Evolutionary conservation across 805 yeast genomes (phyloP).

Genomic region (Yarrowia osloensis): DNA sequence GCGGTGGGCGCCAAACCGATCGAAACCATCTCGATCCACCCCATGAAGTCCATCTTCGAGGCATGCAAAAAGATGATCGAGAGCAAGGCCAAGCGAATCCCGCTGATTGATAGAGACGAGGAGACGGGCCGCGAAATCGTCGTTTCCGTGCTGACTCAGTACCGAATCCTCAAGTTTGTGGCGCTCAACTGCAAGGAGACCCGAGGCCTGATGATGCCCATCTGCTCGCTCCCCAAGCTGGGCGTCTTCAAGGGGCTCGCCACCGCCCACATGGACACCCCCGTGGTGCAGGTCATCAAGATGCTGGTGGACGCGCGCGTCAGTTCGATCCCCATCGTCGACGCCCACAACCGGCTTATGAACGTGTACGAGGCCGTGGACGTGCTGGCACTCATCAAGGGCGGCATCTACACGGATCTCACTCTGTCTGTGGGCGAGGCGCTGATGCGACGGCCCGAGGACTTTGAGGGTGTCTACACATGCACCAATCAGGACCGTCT

Average conservation of each 20-base stretch:
- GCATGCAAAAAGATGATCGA: constrained; percentile 92
- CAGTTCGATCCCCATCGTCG: constrained; percentile 90
- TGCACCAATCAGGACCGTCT: constrained; percentile 86
- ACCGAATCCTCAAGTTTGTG: constrained; percentile 91
- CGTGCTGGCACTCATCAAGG: constrained; percentile 86
- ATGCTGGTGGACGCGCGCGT: constrained; percentile 76
- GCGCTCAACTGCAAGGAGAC: constrained; percentile 96
- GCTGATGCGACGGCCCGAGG: constrained; percentile 86
- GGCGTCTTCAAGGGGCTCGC: constrained; percentile 55
- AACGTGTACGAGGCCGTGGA: constrained; percentile 97
- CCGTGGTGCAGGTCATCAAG: constrained; percentile 91
- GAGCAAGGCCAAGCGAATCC: constrained; percentile 88
- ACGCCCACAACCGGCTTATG: constrained; percentile 64
- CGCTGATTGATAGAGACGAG: constrained; percentile 91
- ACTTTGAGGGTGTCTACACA: constrained; percentile 96
- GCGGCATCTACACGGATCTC: constrained; percentile 89
- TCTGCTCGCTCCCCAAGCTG: constrained; percentile 64
- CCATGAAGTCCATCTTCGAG: constrained; percentile 83
- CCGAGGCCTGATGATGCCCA: constrained; percentile 73
- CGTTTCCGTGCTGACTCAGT: constrained; percentile 92
- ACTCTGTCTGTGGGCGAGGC: constrained; percentile 95
- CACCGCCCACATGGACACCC: constrained; percentile 85
- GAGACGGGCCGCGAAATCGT: constrained; percentile 91
- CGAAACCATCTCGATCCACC: constrained; percentile 86
- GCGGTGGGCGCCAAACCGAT: constrained; percentile 84